These are phyloP conservation scores for Clavispora carvajalis DNA, from an alignment of 805 yeast species.

Conservation along the genomic window DNA sequence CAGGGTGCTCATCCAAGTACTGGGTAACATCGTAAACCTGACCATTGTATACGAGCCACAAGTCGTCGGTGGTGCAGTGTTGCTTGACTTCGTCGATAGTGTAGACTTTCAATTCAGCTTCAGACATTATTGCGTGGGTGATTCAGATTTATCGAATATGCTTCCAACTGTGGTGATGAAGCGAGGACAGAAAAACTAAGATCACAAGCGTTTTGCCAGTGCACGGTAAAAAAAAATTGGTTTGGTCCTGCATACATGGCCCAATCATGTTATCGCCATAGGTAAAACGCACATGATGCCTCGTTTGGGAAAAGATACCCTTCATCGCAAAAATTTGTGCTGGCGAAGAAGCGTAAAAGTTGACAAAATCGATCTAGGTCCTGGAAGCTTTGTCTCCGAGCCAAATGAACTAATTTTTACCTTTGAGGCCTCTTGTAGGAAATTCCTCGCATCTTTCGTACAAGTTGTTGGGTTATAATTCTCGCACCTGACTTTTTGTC, in stretches of 20 bases:
- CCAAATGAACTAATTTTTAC: too few species aligned
- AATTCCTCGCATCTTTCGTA: too few species aligned
- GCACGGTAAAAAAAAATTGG: neutral
- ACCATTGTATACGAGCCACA: slow-evolving; percentile 43
- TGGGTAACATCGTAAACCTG: slow-evolving; percentile 36
- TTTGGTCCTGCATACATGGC: slow-evolving; percentile 8
- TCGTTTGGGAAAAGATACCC: slow-evolving; percentile 3
- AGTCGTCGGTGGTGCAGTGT: slow-evolving; percentile 36
- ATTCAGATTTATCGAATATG: neutral
- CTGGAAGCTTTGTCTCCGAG: too few species aligned
- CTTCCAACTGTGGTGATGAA: neutral
- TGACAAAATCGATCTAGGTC: too few species aligned
- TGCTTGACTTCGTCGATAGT: slow-evolving; percentile 48
- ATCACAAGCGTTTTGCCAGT: neutral
- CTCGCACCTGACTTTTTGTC: too few species aligned
- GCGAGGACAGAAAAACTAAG: neutral
- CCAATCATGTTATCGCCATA: slow-evolving; percentile 12
- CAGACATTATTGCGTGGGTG: slow-evolving; percentile 9
- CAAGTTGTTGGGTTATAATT: too few species aligned
- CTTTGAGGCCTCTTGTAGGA: too few species aligned
- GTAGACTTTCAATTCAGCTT: slow-evolving; percentile 35
- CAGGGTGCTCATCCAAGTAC: slow-evolving; percentile 56
- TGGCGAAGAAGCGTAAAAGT: neutral
- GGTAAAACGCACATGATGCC: slow-evolving; percentile 4
- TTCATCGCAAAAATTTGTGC: neutral